Conservation (phyloP, 768 basidiomycete species). For the Boletus edulis region DNA sequence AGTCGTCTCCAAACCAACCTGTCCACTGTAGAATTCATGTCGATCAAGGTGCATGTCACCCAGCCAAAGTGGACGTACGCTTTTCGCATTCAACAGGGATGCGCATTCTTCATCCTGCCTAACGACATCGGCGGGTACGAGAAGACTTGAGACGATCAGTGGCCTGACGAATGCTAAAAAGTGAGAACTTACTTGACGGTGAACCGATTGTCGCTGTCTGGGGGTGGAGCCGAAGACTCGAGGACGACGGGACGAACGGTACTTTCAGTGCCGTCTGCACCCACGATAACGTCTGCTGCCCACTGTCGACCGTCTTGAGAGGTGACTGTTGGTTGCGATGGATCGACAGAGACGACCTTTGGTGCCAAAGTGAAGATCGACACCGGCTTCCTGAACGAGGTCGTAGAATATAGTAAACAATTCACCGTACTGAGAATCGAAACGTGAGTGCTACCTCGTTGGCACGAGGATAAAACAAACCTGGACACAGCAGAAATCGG, state of each 20-base stretch:
- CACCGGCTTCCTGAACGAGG: conserved; percentile 47
- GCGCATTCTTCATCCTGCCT: conserved; percentile 20
- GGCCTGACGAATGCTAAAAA: neutral
- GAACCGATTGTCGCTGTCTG: conserved; percentile 14
- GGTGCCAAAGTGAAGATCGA: conserved; percentile 41
- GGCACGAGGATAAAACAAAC: conserved; percentile 29
- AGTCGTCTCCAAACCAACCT: conserved; percentile 22
- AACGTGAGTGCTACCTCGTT: neutral
- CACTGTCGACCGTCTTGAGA: conserved; percentile 42
- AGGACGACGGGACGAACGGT: conserved; percentile 36
- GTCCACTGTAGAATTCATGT: conserved; percentile 15
- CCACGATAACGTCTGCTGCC: conserved; percentile 52
- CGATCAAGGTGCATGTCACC: neutral
- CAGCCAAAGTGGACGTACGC: conserved; percentile 3
- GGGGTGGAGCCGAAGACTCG: conserved; percentile 2
- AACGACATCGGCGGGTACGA: conserved; percentile 14
- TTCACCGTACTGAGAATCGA: conserved; percentile 44
- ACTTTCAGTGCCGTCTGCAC: conserved; percentile 59
- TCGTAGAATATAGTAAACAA: conserved; percentile 47
- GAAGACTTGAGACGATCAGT: conserved; percentile 6
- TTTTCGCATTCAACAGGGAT: conserved; percentile 2
- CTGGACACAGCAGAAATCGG: conserved; percentile 45
- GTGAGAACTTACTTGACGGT: conserved; percentile 13
- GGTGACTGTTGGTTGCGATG: conserved; percentile 28
- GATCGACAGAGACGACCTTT: conserved; percentile 35